These are phyloP conservation scores for Carex kokanica DNA, from an alignment of 176 grass and related monocot genomes.

Conservation along the genomic window DNA sequence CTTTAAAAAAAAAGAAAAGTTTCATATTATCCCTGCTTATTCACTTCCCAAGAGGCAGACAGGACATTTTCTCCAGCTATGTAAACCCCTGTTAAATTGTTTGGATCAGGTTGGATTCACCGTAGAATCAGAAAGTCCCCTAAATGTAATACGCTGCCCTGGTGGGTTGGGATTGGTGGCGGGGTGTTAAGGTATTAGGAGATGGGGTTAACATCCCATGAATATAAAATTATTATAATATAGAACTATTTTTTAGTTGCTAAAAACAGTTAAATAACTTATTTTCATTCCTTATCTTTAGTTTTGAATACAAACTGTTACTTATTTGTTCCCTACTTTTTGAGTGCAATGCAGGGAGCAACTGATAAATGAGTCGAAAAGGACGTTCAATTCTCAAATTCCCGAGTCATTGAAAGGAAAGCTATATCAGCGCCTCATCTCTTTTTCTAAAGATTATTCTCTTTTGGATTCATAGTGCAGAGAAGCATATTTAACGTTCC, in stretches of 20 bases:
- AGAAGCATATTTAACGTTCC: conserved; percentile 15
- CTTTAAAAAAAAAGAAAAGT: neutral
- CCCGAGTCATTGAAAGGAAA: conserved; percentile 43
- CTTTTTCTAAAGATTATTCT: conserved; percentile 48
- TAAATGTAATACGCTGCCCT: neutral
- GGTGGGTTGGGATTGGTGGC: neutral
- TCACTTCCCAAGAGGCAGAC: neutral
- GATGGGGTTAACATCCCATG: neutral
- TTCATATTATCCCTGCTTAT: neutral
- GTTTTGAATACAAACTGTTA: neutral
- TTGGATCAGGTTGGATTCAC: neutral
- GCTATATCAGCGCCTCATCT: conserved; percentile 48
- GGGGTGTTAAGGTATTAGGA: neutral
- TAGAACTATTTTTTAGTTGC: neutral
- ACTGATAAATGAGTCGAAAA: conserved; percentile 54
- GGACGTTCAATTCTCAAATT: conserved; percentile 53
- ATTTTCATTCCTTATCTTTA: conserved; percentile 22
- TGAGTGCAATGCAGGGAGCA: conserved; percentile 49
- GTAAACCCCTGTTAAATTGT: neutral
- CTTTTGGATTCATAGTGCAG: conserved; percentile 24
- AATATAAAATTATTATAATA: conserved; percentile 7
- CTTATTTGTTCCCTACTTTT: neutral
- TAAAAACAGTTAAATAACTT: neutral
- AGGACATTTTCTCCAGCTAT: neutral
- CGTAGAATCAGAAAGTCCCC: neutral